Evolutionary conservation across 768 basidiomycete species (phyloP), one percentile per base, ranked within the genome.

Genomic region (Suillus subluteus): DNA sequence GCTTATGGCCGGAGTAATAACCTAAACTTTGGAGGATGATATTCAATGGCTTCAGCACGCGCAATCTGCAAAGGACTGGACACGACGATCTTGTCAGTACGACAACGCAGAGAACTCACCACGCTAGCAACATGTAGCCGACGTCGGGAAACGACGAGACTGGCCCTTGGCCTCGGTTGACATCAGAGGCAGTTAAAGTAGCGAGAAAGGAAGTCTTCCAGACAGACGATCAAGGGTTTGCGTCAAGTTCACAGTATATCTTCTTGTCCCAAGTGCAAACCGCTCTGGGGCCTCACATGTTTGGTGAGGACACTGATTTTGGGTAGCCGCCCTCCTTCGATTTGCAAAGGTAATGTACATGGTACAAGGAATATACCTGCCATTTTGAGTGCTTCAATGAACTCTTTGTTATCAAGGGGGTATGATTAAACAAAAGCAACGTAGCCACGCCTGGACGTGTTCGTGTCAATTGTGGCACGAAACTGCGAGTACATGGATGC

Each of bases 81-180:
- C 18, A 67, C 38, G 54, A 65, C 65, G 64, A 63, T 72, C 63
- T 69, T 59, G 63, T 58, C 38, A 44, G 65, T 23, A 6, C 44
- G 18, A 58, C 30, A 64, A 58, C 67, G 26, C 41, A 65, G 35
- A 30, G 3, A 48, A 70, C 87, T 76, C 70, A 91, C 91, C 87
- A 75, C 90, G 84, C 76, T 93, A 91, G 70, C 91, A 94, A 59
- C 87, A 84, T 48, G 84, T 80, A 2, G 89, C 88, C 41, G 94
- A 84, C 40, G 87, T 82, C 30, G 87, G 90, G 26, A 93, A 76
- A 32, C 84, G 83, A 65, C 81, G 78, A 65, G 70, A 69, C 35
- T 68, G 59, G 30, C 65, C 56, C 59, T 83, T 81, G 46, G 67
- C 68, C 37, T 82, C 79, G 54, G 74, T 71, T 62, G 73, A 70